A percentile compares a stretch with the other conserved stretches of the same genome.
Evolutionary conservation across 768 basidiomycete genomes (phyloP).

Genomic region (Termitomyces sp.): DNA sequence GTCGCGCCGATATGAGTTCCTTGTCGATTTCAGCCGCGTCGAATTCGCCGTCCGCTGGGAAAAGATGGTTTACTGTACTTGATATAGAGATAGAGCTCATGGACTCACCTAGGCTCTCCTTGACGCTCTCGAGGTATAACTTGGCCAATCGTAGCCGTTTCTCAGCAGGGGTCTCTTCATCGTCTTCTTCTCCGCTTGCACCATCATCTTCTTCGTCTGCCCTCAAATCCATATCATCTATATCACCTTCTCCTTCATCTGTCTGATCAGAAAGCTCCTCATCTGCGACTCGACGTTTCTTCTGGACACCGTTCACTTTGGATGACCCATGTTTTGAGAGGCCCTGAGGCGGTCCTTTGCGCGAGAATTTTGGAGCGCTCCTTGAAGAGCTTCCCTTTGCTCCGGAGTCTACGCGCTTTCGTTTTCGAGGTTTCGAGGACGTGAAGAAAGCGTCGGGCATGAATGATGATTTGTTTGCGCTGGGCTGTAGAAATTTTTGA

Average conservation of each 20-base stretch:
- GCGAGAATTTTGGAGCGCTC: slow-evolving; percentile 20
- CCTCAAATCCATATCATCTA: slow-evolving; percentile 77
- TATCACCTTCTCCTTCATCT: slow-evolving; percentile 45
- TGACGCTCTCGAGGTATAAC: slow-evolving; percentile 83
- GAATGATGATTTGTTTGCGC: background rate
- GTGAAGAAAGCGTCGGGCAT: slow-evolving; percentile 90
- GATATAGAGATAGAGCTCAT: background rate
- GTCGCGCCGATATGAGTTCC: slow-evolving; percentile 84
- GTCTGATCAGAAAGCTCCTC: slow-evolving; percentile 72
- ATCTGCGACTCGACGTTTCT: slow-evolving; percentile 33
- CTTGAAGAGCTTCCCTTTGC: slow-evolving; percentile 23
- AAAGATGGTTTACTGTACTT: background rate
- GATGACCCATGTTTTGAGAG: slow-evolving; percentile 22
- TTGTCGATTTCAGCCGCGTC: slow-evolving; percentile 96
- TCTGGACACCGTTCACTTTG: slow-evolving; percentile 21
- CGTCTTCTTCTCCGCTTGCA: slow-evolving; percentile 78
- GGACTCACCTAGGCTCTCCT: slow-evolving; percentile 63
- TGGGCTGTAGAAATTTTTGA: slow-evolving; percentile 4
- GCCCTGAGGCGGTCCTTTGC: slow-evolving; percentile 18
- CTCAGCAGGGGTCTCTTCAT: slow-evolving; percentile 87
- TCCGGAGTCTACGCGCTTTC: slow-evolving; percentile 45
- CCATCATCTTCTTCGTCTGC: slow-evolving; percentile 41
- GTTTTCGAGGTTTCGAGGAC: slow-evolving; percentile 54
- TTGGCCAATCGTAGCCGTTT: slow-evolving; percentile 90
- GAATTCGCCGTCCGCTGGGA: slow-evolving; percentile 77